phyloP scores from a whole-genome alignment of 306 rosid species.

The Prunus mira region DNA sequence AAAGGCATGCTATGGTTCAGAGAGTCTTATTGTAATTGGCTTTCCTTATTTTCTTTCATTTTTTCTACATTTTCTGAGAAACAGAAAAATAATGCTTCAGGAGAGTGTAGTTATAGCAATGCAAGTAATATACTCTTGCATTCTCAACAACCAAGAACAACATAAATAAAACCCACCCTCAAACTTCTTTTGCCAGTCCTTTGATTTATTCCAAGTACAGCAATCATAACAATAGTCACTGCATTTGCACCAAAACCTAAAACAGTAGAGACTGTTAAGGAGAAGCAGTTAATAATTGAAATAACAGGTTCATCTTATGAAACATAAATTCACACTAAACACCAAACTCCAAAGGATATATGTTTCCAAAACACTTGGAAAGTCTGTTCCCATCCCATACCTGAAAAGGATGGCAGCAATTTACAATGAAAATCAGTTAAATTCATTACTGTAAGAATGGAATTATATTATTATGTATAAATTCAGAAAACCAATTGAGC shows the following conservation, averaged over 20 bases:
- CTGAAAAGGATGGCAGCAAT: slow-evolving; percentile 34
- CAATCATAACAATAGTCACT: slow-evolving; percentile 50
- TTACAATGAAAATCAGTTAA: not conserved
- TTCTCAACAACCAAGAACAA: slow-evolving; percentile 7
- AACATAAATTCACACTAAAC: slow-evolving; percentile 14
- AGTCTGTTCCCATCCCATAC: slow-evolving; percentile 65
- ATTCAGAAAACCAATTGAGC: not conserved
- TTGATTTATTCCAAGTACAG: slow-evolving; percentile 41
- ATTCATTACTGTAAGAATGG: not conserved
- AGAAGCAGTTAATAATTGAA: slow-evolving; percentile 24
- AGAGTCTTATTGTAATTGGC: not conserved
- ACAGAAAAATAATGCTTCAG: not conserved
- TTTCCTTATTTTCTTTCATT: not conserved
- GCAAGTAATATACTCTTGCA: not conserved
- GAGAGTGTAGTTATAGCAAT: not conserved
- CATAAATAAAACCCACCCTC: slow-evolving; percentile 37
- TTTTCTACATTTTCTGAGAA: not conserved
- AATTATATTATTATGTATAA: not conserved
- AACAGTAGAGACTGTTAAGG: slow-evolving; percentile 60
- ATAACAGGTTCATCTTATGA: not conserved
- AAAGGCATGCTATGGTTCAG: not conserved
- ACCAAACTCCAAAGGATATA: slow-evolving; percentile 65
- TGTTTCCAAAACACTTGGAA: slow-evolving; percentile 65
- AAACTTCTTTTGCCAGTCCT: slow-evolving; percentile 29
- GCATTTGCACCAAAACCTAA: slow-evolving; percentile 68